Conservation (phyloP, 441 rosid species). For the Adansonia rubrostipa region DNA sequence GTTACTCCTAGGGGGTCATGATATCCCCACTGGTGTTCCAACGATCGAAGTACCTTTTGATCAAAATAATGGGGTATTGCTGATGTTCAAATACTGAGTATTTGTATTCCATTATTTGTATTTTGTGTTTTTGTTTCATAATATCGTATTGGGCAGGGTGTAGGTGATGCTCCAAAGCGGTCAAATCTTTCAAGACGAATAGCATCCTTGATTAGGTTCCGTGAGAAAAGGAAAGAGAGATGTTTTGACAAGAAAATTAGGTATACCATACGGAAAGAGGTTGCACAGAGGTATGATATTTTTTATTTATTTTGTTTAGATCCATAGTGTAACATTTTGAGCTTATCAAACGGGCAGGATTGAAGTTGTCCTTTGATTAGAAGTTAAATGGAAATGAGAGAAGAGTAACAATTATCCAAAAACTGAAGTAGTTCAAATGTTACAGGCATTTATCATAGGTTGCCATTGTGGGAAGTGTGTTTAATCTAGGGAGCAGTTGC, state of each 20-base stretch:
- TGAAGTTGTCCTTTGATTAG: conserved; percentile 12
- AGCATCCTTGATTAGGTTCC: conserved; percentile 79
- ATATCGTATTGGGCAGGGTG: conserved; percentile 43
- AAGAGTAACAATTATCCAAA: background rate
- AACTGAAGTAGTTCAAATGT: background rate
- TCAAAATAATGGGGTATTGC: conserved; percentile 55
- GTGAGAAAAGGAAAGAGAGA: conserved; percentile 82
- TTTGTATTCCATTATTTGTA: conserved; percentile 7
- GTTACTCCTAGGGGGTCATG: conserved; percentile 64
- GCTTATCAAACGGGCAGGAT: background rate
- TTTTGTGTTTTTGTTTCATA: conserved; percentile 26
- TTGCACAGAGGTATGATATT: conserved; percentile 57
- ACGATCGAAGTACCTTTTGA: conserved; percentile 52
- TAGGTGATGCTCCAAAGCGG: conserved; percentile 51
- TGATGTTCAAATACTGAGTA: conserved; percentile 11
- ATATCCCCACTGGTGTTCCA: conserved; percentile 60
- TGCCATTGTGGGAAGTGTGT: background rate
- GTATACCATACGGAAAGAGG: conserved; percentile 76
- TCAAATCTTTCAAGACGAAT: conserved; percentile 69
- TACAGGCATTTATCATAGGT: background rate
- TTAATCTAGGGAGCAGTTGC: background rate
- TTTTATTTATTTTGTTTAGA: background rate
- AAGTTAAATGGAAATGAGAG: conserved; percentile 1
- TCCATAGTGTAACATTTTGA: conserved; percentile 3
- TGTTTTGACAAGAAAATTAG: conserved; percentile 86